A percentile compares a stretch with the other conserved stretches of the same genome.
These are phyloP conservation scores for Russula vinacea DNA, from an alignment of 768 basidiomycete genomes.

Conservation along the genomic window DNA sequence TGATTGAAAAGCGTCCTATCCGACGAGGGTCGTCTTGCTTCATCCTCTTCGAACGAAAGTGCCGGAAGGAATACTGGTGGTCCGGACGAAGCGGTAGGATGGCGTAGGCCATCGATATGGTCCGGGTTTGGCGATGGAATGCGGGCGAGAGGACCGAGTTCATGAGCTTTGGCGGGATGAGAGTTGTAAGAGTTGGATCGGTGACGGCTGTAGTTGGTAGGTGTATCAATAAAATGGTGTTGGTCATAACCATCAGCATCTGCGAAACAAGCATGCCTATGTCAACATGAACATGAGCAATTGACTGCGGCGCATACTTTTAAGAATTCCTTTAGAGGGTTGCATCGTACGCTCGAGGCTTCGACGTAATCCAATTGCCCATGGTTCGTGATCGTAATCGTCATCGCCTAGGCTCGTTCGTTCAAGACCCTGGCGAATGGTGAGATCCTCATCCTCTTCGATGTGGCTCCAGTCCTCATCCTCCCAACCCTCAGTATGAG, in stretches of 20 bases:
- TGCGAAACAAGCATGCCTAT: slow-evolving; percentile 33
- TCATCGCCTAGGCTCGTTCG: slow-evolving; percentile 51
- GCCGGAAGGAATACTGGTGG: slow-evolving; percentile 48
- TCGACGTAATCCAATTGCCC: slow-evolving; percentile 72
- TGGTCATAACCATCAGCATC: slow-evolving; percentile 72
- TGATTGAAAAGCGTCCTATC: slow-evolving; percentile 69
- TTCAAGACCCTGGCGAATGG: slow-evolving; percentile 62
- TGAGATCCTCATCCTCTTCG: slow-evolving; percentile 68
- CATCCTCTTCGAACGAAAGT: slow-evolving; percentile 50
- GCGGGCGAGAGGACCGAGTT: slow-evolving; percentile 73
- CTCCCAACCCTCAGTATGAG: slow-evolving; percentile 59
- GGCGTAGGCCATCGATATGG: slow-evolving; percentile 84
- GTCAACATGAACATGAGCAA: slow-evolving; percentile 14
- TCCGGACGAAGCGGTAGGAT: slow-evolving; percentile 37
- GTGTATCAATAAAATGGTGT: slow-evolving; percentile 47
- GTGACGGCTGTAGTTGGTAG: slow-evolving; percentile 47
- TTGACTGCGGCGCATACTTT: slow-evolving; percentile 49
- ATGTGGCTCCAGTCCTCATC: slow-evolving; percentile 75
- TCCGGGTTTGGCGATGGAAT: slow-evolving; percentile 83
- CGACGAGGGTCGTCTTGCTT: slow-evolving; percentile 40
- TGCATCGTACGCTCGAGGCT: slow-evolving; percentile 62
- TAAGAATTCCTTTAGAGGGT: slow-evolving; percentile 85
- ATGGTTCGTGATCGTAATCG: slow-evolving; percentile 61
- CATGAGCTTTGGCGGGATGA: slow-evolving; percentile 48
- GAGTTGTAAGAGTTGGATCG: slow-evolving; percentile 84